Evolutionary conservation across 768 basidiomycete genomes (phyloP).

Genomic region (Boletus subparvulus): DNA sequence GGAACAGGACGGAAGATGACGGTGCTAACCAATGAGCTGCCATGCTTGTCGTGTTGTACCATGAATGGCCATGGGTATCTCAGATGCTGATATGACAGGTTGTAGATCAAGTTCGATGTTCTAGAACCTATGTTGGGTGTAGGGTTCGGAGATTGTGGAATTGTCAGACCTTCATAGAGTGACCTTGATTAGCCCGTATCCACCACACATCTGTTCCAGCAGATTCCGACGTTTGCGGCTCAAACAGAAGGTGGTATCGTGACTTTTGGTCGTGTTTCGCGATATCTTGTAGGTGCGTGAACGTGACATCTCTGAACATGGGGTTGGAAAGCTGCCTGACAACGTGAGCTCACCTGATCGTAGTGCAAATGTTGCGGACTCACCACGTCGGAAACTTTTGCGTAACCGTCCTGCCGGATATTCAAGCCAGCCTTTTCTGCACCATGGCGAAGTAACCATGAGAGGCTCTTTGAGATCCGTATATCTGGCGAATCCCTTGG

Average conservation of each 20-base stretch:
- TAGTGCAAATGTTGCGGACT: constrained; percentile 30
- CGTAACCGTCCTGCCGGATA: constrained; percentile 85
- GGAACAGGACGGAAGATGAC: not conserved
- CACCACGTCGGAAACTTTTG: constrained; percentile 80
- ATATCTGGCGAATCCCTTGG: constrained; percentile 66
- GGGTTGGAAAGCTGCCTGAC: constrained; percentile 61
- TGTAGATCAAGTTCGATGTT: constrained; percentile 65
- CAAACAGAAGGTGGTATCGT: constrained; percentile 58
- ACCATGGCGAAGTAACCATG: constrained; percentile 91
- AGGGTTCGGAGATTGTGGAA: not conserved
- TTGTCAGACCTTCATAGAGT: constrained; percentile 68
- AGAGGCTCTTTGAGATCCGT: constrained; percentile 79
- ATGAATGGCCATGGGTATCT: constrained; percentile 82
- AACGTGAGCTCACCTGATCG: constrained; percentile 3
- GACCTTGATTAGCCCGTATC: constrained; percentile 90
- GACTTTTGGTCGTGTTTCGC: constrained; percentile 68
- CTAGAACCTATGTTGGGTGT: constrained; percentile 36
- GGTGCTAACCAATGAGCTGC: constrained; percentile 59
- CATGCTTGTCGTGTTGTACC: constrained; percentile 73
- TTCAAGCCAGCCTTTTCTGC: constrained; percentile 71
- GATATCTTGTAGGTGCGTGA: constrained; percentile 55
- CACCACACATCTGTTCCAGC: constrained; percentile 56
- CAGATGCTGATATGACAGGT: constrained; percentile 52
- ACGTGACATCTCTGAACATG: constrained; percentile 60
- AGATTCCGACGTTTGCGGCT: constrained; percentile 39